These are phyloP conservation scores for Trichophyton schoenleinii DNA, from an alignment of 2,329 filamentous ascomycete species.

Conservation along the genomic window DNA sequence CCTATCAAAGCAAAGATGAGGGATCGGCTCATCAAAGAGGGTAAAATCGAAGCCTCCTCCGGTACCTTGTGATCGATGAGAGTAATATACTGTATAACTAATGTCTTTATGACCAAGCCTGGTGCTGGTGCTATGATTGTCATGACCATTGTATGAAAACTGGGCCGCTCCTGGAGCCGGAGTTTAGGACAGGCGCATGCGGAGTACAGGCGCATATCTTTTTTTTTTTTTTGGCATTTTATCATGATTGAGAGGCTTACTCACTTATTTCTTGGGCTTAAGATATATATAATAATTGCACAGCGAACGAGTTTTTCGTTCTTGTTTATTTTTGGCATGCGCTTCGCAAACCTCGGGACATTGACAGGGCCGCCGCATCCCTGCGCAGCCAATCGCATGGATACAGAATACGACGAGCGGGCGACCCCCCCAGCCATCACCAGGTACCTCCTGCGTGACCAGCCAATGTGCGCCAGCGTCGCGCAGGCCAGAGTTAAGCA, in stretches of 20 bases:
- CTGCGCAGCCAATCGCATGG: not conserved
- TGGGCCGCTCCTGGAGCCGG: not conserved
- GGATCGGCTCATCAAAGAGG: not conserved
- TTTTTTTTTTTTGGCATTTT: not conserved
- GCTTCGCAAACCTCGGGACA: not conserved
- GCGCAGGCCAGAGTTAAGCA: not conserved
- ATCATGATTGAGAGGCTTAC: not conserved
- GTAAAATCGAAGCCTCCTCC: not conserved
- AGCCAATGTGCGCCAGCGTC: not conserved
- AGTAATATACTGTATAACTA: not conserved
- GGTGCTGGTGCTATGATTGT: not conserved
- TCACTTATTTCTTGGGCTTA: not conserved
- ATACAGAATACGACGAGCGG: not conserved
- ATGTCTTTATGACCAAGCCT: not conserved
- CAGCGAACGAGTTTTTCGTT: not conserved
- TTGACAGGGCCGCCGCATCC: not conserved
- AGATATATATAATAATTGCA: conserved; percentile 1
- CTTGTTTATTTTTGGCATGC: not conserved
- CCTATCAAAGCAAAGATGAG: not conserved
- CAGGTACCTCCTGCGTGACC: conserved; percentile 1
- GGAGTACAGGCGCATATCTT: not conserved
- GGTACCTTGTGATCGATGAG: not conserved
- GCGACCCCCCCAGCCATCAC: not conserved
- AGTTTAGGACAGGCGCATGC: not conserved
- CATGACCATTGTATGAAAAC: not conserved